These are phyloP conservation scores for Chlorophyllum brunneum DNA, from an alignment of 768 basidiomycete genomes.

Conservation along the genomic window DNA sequence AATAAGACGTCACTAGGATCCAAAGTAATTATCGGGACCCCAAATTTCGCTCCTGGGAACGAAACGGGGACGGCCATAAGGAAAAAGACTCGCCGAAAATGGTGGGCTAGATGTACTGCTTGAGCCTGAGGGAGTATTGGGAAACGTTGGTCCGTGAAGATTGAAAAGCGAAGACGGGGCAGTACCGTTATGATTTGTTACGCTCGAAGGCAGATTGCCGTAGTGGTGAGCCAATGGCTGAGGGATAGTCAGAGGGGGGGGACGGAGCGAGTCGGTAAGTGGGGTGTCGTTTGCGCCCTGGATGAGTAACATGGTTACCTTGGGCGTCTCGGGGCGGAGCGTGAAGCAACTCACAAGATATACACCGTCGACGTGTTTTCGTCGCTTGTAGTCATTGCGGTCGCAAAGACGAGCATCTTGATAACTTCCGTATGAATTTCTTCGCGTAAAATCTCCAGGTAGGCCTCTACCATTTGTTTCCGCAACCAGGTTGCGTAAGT, in stretches of 20 bases:
- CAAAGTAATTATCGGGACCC: slow-evolving; percentile 32
- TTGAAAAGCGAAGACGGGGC: slow-evolving; percentile 43
- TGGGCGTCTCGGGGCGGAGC: neutral
- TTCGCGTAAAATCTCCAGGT: slow-evolving; percentile 39
- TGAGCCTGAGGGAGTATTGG: slow-evolving; percentile 68
- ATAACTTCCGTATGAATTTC: slow-evolving; percentile 42
- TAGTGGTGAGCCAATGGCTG: slow-evolving; percentile 54
- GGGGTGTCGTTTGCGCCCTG: slow-evolving; percentile 46
- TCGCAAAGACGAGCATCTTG: slow-evolving; percentile 48
- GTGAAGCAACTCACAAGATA: slow-evolving; percentile 41
- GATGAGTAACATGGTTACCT: neutral
- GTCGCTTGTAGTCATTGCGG: slow-evolving; percentile 53
- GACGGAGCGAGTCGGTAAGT: slow-evolving; percentile 34
- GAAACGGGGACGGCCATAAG: slow-evolving; percentile 23
- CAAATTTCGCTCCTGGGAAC: slow-evolving; percentile 11
- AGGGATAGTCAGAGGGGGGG: slow-evolving; percentile 61
- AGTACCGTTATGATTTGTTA: slow-evolving; percentile 35
- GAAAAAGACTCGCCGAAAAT: slow-evolving; percentile 70
- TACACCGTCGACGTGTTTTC: slow-evolving; percentile 52
- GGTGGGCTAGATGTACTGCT: slow-evolving; percentile 74
- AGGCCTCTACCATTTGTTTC: slow-evolving; percentile 26
- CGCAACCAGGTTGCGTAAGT: slow-evolving; percentile 62
- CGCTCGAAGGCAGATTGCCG: slow-evolving; percentile 28
- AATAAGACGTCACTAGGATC: slow-evolving; percentile 56
- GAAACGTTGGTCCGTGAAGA: slow-evolving; percentile 56